phyloP scores from a whole-genome alignment of 345 rosid genomes.

The Brassica carinata region DNA sequence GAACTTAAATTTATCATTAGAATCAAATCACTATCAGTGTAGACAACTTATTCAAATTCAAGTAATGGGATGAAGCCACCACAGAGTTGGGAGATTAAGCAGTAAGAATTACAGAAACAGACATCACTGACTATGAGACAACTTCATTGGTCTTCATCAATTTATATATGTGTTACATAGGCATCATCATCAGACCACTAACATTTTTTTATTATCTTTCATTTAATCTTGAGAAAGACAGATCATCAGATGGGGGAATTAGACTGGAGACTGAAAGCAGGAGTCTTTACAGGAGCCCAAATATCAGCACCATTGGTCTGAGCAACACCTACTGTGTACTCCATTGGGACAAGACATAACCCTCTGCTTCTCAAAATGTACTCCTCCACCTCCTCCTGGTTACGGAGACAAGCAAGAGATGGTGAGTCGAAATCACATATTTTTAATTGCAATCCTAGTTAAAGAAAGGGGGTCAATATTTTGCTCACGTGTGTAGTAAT shows the following conservation, averaged over 20 bases:
- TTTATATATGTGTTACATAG: slow-evolving; percentile 7
- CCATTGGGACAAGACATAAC: slow-evolving; percentile 76
- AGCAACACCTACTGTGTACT: slow-evolving; percentile 72
- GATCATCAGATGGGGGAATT: slow-evolving; percentile 19
- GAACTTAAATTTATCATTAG: not conserved
- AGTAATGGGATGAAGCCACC: not conserved
- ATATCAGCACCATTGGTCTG: slow-evolving; percentile 94
- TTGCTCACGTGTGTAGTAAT: slow-evolving; percentile 54
- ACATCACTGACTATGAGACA: not conserved
- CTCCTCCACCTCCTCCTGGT: slow-evolving; percentile 65
- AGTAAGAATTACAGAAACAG: slow-evolving; percentile 16
- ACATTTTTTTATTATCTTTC: not conserved
- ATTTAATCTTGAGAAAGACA: not conserved
- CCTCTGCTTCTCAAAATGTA: slow-evolving; percentile 73
- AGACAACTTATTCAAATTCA: not conserved
- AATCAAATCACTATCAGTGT: slow-evolving; percentile 1
- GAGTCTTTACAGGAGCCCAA: slow-evolving; percentile 88
- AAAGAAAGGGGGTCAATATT: not conserved
- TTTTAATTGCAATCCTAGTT: not conserved
- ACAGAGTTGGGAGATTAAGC: slow-evolving; percentile 6
- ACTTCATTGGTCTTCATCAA: slow-evolving; percentile 2
- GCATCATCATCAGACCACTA: not conserved
- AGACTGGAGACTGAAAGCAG: slow-evolving; percentile 11
- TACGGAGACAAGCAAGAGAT: not conserved
- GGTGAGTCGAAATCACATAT: not conserved